Base-by-base conservation (phyloP, 1,139 yeast genomes). In the Pichia sp. region DNA sequence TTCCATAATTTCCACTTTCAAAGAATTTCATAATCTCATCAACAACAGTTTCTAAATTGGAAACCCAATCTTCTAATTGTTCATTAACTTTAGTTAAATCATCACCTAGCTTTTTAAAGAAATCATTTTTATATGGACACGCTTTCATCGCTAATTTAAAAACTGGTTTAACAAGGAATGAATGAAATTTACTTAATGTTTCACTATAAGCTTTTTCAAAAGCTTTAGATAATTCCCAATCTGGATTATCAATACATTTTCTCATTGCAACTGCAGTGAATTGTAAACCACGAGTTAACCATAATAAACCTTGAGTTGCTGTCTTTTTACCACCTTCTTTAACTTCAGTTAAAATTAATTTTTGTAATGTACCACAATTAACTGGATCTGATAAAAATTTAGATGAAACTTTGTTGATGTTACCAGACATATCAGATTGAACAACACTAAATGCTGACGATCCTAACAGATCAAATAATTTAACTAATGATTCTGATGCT, bases 101-200 rank as follows among this genome's bases (percentile, higher is more conserved):
- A 29, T 62, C 66, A 46, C 96, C 96, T 58, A 88, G 75, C 71
- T 87, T 88, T 52, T 67, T 81, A 62, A 87, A 88, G 63, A 88
- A 86, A 62, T 82, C 95, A 66, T 81, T 81, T 71, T 96, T 80
- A 70, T 86, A 88, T 34, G 97, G 97, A 68, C 96, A 87, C 1
- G 96, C 95, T 68, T 86, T 86, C 96, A 88, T 88, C 49, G 96
- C 96, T 64, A 89, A 75, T 74, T 86, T 86, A 76, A 88, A 89
- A 52, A 88, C 79, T 31, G 96, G 96, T 64, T 85, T 84, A 56
- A 88, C 75, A 62, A 88, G 72, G 75, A 88, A 79, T 51, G 84
- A 83, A 69, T 88, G 97, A 69, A 80, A 81, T 67, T 88, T 81
- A 51, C 86, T 76, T 65, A 88, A 76, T 3, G 96, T 88, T 67